Evolutionary conservation across 2,329 filamentous ascomycete genomes (phyloP).

Genomic region (Dactylellina leptospora): DNA sequence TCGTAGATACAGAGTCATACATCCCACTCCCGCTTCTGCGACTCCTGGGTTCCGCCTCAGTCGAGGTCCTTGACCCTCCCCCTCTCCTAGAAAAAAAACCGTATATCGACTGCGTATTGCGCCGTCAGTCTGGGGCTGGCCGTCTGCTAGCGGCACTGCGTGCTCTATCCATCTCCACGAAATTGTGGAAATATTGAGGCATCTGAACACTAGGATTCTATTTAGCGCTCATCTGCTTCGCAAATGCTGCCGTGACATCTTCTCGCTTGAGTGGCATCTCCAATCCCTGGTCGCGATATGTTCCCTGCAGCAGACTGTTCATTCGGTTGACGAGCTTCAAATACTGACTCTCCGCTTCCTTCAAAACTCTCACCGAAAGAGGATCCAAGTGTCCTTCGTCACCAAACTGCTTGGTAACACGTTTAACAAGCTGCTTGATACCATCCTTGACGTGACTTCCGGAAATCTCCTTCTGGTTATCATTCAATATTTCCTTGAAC

Average conservation of each 20-base stretch:
- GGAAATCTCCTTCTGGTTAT: constrained; percentile 71
- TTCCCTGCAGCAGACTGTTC: constrained; percentile 60
- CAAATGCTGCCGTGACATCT: constrained; percentile 57
- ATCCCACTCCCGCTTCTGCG: too few species aligned
- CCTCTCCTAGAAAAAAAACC: too few species aligned
- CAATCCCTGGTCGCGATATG: constrained; percentile 56
- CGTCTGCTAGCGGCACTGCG: constrained; percentile 29
- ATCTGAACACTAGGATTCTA: constrained; percentile 53
- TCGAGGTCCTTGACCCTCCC: too few species aligned
- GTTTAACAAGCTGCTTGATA: constrained; percentile 86
- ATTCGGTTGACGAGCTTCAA: constrained; percentile 66
- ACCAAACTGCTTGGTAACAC: constrained; percentile 96
- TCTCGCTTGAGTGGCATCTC: constrained; percentile 57
- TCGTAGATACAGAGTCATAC: too few species aligned
- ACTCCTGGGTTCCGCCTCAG: too few species aligned
- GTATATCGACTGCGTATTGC: too few species aligned
- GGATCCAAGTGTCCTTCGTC: constrained; percentile 79
- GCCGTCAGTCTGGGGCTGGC: constrained; percentile 16
- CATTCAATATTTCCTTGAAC: constrained; percentile 80
- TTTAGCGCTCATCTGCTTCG: constrained; percentile 56
- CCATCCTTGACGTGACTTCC: constrained; percentile 85
- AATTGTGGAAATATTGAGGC: constrained; percentile 50
- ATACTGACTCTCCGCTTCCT: constrained; percentile 69
- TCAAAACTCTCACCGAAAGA: constrained; percentile 69
- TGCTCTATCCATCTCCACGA: constrained; percentile 42